Evolutionary conservation across 1,139 yeast species (phyloP), one percentile per base, ranked within the genome.

Genomic region (Sugiyamaella novakii): DNA sequence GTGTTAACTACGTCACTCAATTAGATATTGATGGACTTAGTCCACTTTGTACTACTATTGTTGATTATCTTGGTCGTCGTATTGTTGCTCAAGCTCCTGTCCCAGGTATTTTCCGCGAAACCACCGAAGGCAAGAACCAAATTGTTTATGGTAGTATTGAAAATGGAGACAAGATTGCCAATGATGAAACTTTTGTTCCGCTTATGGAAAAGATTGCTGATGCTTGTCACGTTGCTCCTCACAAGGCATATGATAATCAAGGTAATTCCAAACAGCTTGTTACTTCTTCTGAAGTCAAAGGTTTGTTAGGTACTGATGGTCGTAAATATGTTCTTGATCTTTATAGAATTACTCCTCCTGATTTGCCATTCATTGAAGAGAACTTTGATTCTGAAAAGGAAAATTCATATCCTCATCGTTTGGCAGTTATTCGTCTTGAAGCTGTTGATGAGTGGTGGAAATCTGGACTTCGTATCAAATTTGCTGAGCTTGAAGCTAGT

Each of bases 21-120:
- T 69, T 84, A 44, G 91, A 87, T 60, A 64, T 81, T 30, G 72
- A 71, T 14, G 88, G 84, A 37, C 73, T 89, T 45, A 79, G 81
- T 60, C 83, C 84, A 49, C 74, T 91, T 54, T 80, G 87, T 58
- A 87, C 97, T 5, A 78, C 91, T 40, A 78, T 91, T 53, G 88
- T 92, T 50, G 98, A 92, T 67, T 91, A 80, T 69, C 81, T 86
- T 67, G 98, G 98, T 54, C 84, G 81, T 61, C 79, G 98, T 67
- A 74, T 91, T 36, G 78, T 91, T 37, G 89, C 95, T 65, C 98
- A 92, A 72, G 87, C 96, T 12, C 96, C 97, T 19, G 95, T 92
- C 43, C 98, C 98, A n/a, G 98, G 98, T 54, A 80, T 91, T 54
- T 85, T 91, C 70, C 76, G 79, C 50, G 78, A 77, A 49, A 56